Base-by-base conservation (phyloP, 768 basidiomycete genomes). In the Clitopilus hobsonii region DNA sequence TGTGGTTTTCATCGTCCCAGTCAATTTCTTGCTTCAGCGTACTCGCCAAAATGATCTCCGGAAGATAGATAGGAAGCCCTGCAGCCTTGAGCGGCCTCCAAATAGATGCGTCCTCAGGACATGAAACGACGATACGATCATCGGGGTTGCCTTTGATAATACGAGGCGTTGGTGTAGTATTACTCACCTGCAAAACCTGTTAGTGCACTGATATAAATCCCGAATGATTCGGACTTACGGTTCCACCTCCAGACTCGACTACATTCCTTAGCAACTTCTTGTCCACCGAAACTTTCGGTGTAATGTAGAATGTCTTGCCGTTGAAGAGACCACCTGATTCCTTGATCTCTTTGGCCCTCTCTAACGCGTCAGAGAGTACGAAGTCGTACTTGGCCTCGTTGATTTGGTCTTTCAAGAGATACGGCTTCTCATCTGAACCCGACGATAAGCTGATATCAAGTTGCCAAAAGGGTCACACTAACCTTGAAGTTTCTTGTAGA, bases 251-350 rank as follows among this genome's bases (percentile, higher is more conserved):
- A 0, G 86, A 82, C 5, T 71, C 68, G 4, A 94, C 75, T 5
- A 95, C 83, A 48, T 81, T 83, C 71, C 82, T 86, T 53, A 94
- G 68, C 29, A 90, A 64, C 60, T 82, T 82, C 38, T 67, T 63
- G 49, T 86, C 84, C 1, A 86, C 72, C 0, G 74, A 64, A 0
- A 91, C 83, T 56, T 79, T 84, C 0, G 80, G 76, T 0, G 91
- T 94, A 50, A 92, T 68, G 60, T 91, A 94, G 69, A 95, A 91
- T 0, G 76, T 81, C 67, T 80, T 80, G 16, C 80, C 80, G 2
- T 75, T 71, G 55, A 95, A 83, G 0, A 94, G 65, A 55, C 76
- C 82, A 6, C 82, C 82, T 3, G 41, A 45, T 20, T 6, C 22
- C 14, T 72, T 65, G 13, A 69, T 67, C 24, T 73, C 65, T 63